These are phyloP conservation scores for Lasiodiplodia gonubiensis DNA, from an alignment of 2,329 filamentous ascomycete species.

Conservation along the genomic window DNA sequence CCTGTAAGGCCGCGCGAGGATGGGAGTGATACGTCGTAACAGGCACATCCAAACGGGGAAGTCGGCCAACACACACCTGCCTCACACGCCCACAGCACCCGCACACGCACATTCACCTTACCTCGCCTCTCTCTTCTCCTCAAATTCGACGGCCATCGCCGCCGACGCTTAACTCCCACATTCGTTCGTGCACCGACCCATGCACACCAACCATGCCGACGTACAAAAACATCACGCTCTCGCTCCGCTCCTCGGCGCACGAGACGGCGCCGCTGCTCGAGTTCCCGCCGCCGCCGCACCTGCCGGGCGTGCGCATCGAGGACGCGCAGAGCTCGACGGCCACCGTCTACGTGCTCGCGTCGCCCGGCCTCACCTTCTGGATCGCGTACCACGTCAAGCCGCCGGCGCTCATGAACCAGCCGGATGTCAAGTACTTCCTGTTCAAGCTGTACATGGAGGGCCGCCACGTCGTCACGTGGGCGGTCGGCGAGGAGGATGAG, in stretches of 20 bases:
- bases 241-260: slow-evolving; percentile 11
- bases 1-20: not conserved
- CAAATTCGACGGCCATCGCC: not conserved
- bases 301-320: slow-evolving; percentile 6
- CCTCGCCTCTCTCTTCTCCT: not conserved
- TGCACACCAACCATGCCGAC: slow-evolving; percentile 17
- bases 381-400: slow-evolving; percentile 29
- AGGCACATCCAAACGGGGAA: not conserved
- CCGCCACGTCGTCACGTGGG: slow-evolving; percentile 51
- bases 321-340: not conserved
- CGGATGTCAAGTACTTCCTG: slow-evolving; percentile 41
- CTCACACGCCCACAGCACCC: not conserved
- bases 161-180: not conserved
- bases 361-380: slow-evolving; percentile 21
- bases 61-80: not conserved
- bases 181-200: not conserved
- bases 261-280: slow-evolving; percentile 23
- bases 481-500: slow-evolving; percentile 47
- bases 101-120: not conserved
- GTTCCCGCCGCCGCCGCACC: slow-evolving; percentile 19
- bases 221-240: slow-evolving; percentile 24
- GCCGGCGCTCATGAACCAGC: not conserved
- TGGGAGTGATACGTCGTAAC: not conserved
- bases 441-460: slow-evolving; percentile 55
- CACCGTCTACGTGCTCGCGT: slow-evolving; percentile 21